A percentile compares a stretch with the other conserved stretches of the same genome.
Conservation (phyloP, 2,329 filamentous ascomycete species). For the Zasmidium angulare region DNA sequence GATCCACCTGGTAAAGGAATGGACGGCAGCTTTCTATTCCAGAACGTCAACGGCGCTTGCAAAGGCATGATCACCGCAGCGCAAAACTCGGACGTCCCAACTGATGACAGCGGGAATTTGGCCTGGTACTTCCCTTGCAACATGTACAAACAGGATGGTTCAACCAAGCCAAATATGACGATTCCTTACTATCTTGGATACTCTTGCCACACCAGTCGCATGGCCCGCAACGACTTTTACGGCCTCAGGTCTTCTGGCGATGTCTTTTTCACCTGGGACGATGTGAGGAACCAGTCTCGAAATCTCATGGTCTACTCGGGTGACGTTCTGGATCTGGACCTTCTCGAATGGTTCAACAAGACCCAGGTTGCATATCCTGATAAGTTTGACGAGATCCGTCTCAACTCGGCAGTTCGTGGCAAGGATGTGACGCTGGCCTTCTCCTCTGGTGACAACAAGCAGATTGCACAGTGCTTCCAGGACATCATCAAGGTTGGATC, state of each 20-base stretch:
- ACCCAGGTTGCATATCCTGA: constrained; percentile 73
- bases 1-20: constrained; percentile 77
- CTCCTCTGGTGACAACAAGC: constrained; percentile 75
- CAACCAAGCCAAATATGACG: constrained; percentile 71
- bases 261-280: constrained; percentile 95
- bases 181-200: constrained; percentile 79
- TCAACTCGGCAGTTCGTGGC: constrained; percentile 70
- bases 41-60: constrained; percentile 96
- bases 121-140: constrained; percentile 98
- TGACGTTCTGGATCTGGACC: constrained; percentile 83
- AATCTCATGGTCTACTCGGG: constrained; percentile 95
- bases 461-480: constrained; percentile 80
- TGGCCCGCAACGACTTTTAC: constrained; percentile 74
- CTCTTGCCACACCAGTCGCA: constrained; percentile 76
- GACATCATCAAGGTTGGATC: constrained; percentile 95
- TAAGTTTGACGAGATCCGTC: constrained; percentile 76
- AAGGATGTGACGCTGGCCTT: constrained; percentile 88
- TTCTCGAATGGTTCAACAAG: constrained; percentile 86
- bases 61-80: constrained; percentile 81
- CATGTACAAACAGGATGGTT: constrained; percentile 91
- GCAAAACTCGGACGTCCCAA: constrained; percentile 73
- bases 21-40: constrained; percentile 95
- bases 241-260: constrained; percentile 69
- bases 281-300: constrained; percentile 82
- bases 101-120: constrained; percentile 69